Percentiles rank a stretch among this genome's conserved stretches.
These are phyloP conservation scores for Mycena maculata DNA, from an alignment of 768 basidiomycete species.

Conservation along the genomic window DNA sequence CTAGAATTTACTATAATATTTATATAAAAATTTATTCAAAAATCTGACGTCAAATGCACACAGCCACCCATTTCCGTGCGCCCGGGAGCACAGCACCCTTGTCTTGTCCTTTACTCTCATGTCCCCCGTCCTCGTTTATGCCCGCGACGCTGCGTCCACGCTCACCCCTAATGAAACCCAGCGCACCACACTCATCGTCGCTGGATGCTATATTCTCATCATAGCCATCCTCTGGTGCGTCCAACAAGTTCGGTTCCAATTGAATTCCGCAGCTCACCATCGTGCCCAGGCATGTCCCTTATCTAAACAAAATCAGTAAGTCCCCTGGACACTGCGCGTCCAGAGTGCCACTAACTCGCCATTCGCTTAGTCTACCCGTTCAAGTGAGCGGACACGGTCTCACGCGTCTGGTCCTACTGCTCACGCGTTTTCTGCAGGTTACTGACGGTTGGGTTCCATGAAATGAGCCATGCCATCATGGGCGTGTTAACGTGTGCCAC, in stretches of 20 bases:
- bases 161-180: constrained; percentile 81
- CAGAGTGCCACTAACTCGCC: constrained; percentile 28
- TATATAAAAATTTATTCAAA: no score
- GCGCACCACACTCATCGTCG: constrained; percentile 81
- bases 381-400: constrained; percentile 69
- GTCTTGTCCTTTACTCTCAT: constrained; percentile 6
- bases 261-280: constrained; percentile 6
- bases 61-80: neutral
- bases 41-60: neutral
- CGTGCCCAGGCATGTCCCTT: constrained; percentile 76
- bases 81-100: neutral
- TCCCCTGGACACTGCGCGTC: constrained; percentile 29
- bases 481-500: constrained; percentile 88
- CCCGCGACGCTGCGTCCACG: constrained; percentile 14
- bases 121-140: constrained; percentile 7
- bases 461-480: constrained; percentile 90
- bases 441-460: constrained; percentile 65
- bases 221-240: constrained; percentile 86
- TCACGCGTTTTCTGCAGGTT: constrained; percentile 55
- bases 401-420: neutral
- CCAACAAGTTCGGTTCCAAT: constrained; percentile 16
- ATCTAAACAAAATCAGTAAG: constrained; percentile 79
- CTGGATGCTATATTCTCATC: constrained; percentile 75
- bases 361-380: constrained; percentile 81
- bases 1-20: no score